These are phyloP conservation scores for Peronosclerospora sorghi DNA, from an alignment of 352 stramenopile species.

Conservation along the genomic window DNA sequence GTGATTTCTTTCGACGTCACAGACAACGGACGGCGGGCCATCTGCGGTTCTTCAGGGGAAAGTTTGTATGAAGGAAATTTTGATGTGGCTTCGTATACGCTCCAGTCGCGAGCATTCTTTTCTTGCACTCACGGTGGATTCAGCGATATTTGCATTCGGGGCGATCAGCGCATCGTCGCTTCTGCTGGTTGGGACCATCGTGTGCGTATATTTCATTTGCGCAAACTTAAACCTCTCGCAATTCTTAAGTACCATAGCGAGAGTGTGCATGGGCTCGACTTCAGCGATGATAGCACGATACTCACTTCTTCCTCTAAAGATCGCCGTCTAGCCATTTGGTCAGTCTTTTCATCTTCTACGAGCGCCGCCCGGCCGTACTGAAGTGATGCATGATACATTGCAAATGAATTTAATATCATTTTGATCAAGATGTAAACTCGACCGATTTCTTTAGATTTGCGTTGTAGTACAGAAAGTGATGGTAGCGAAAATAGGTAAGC, in stretches of 20 bases:
- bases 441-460: conserved; percentile 81
- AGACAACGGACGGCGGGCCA: conserved; percentile 30
- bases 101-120: conserved; percentile 42
- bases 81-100: conserved; percentile 26
- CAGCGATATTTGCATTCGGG: conserved; percentile 49
- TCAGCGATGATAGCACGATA: conserved; percentile 45
- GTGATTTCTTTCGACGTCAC: conserved; percentile 68
- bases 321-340: conserved; percentile 68
- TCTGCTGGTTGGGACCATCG: conserved; percentile 71
- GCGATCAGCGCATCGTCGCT: conserved; percentile 68
- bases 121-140: conserved; percentile 47
- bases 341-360: conserved; percentile 42
- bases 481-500: conserved; percentile 78
- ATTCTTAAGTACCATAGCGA: conserved; percentile 76
- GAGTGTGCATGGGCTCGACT: conserved; percentile 62
- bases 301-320: conserved; percentile 72
- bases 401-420: conserved; percentile 7
- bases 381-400: too few relatives aligned
- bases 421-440: conserved; percentile 50
- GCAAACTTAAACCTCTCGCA: conserved; percentile 63
- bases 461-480: conserved; percentile 85
- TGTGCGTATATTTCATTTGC: conserved; percentile 59
- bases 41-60: conserved; percentile 54
- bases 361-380: conserved; percentile 23
- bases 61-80: conserved; percentile 38